Evolutionary conservation across 352 stramenopile species (phyloP), one percentile per base, ranked within the genome.

Genomic region (Aphanomyces invadans): DNA sequence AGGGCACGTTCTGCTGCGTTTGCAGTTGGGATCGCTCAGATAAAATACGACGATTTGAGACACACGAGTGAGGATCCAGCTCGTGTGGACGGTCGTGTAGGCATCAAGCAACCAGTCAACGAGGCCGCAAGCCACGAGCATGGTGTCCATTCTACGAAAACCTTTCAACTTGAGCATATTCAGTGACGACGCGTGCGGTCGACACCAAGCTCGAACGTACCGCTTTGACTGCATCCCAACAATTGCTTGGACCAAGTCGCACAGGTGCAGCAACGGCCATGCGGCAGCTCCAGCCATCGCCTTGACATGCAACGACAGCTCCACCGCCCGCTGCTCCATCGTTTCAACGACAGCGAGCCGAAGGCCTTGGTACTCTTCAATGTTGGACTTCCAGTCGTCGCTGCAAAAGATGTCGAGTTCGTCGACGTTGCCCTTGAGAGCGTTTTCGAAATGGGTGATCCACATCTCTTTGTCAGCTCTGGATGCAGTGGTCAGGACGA

Each of bases 361-460:
- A 59, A 94, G 71, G 1, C 75, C 79, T 9, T 81, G 75, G 71
- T 92, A 94, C 64, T 92, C 83, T 32, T 81, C 80, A 29, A 94
- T 79, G 59, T 92, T 94, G 74, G 80, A 90, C n/a, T 84, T 80
- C 86, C 86, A 94, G 62, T 94, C 86, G 69, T 94, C 86, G 63
- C 79, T 90, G 70, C 86, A 94, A 54, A 94, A 94, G 23, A 94
- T 90, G 62, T 94, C 86, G 9, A 94, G 69, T 53, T 89, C 86
- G 38, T 83, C 85, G 32, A 92, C 65, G 65, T 94, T 84, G 7
- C 86, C 86, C 36, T 87, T 79, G 68, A 94, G 88, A 32, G 90
- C 83, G 21, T 81, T 75, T 55, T 89, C 73, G 42, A 94, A 55
- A 31, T 87, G 42, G 11, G 74, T 76, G 32, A 94, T 87, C 83